Evolutionary conservation across 2,329 filamentous ascomycete genomes (phyloP).

Genomic region (Epichloe glyceriae): DNA sequence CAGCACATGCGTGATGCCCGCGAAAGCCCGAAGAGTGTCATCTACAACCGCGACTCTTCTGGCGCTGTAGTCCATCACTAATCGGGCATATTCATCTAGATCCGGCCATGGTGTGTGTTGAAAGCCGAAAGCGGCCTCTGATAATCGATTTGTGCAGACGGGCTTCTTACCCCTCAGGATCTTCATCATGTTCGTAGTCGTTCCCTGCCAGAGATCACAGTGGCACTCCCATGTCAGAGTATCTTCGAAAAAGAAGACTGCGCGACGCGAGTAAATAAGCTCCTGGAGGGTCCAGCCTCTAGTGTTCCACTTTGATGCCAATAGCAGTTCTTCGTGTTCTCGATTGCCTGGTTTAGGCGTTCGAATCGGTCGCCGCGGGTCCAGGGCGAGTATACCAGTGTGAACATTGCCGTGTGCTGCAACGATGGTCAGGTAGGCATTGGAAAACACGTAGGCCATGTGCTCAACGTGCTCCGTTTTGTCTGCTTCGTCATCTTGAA

Average conservation of each 20-base stretch:
- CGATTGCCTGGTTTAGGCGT: constrained; percentile 13
- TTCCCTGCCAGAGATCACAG: constrained; percentile 29
- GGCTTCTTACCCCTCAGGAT: constrained; percentile 18
- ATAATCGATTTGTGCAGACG: constrained; percentile 20
- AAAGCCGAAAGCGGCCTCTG: constrained; percentile 22
- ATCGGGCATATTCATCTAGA: constrained; percentile 30
- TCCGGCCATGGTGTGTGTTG: constrained; percentile 31
- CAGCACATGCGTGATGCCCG: constrained; percentile 29
- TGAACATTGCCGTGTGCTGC: constrained; percentile 27
- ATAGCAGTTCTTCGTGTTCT: constrained; percentile 26
- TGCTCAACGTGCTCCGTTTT: constrained; percentile 26
- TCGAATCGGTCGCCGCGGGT: constrained; percentile 19
- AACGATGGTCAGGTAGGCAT: constrained; percentile 31
- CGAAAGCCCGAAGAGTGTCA: constrained; percentile 29
- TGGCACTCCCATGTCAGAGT: constrained; percentile 32
- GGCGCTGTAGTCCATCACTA: constrained; percentile 30
- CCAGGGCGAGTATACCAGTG: constrained; percentile 24
- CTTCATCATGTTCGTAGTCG: constrained; percentile 18
- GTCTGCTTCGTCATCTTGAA: constrained; percentile 29
- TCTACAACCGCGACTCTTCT: constrained; percentile 26
- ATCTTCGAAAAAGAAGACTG: constrained; percentile 31
- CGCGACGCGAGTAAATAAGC: constrained; percentile 27
- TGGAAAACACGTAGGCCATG: constrained; percentile 33
- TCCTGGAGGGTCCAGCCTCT: constrained; percentile 33
- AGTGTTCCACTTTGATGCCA: constrained; percentile 25